Base-by-base conservation (phyloP, 1,284 basidiomycete genomes). In the Phylloporus gajari region DNA sequence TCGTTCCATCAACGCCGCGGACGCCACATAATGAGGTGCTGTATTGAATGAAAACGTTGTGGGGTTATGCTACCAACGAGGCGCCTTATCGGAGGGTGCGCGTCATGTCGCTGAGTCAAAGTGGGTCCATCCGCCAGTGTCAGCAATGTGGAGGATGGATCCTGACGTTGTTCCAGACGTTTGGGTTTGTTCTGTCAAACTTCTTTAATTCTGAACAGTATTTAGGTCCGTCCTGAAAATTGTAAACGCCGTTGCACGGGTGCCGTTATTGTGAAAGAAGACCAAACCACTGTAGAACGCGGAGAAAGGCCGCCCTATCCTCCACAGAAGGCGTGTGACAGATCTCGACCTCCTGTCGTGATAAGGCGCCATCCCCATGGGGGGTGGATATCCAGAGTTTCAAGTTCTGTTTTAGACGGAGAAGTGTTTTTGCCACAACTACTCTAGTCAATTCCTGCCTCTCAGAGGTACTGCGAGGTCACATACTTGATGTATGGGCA, bases 91-190 rank as follows among this genome's bases (percentile, higher is more conserved):
- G 40, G 61, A 46, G 42, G 62, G 42, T 32, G 13, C 62, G 42
- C 42, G 62, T 32, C 44, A 46, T 27, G 21, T 46, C 44, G 44
- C 62, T 64, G 62, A 64, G 62, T 48, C 62, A 23, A 11, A 63
- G 27, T 42, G 62, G 62, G 46, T 64, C 19, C 19, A 59, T 23
- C 38, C 23, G 40, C 58, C 59, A 32, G 56, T 30, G 21, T 8
- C 4, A 21, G 32, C 58, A 23, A 59, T 56, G 12, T 23, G 23
- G 11, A 25, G 59, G 35, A 38, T 60, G 35, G 23, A 35, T 35
- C 58, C 27, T 32, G 25, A 35, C n/a, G 23, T 25, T 60, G 59
- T 38, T 38, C 59, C 32, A 23, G n/a, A 58, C 25, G 23, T 38
- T 30, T 6, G 59, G 38, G 53, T 56, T 56, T 30, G 27, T 25